phyloP scores from a whole-genome alignment of 768 basidiomycete genomes.

The Phylloporus rhodoxanthus region DNA sequence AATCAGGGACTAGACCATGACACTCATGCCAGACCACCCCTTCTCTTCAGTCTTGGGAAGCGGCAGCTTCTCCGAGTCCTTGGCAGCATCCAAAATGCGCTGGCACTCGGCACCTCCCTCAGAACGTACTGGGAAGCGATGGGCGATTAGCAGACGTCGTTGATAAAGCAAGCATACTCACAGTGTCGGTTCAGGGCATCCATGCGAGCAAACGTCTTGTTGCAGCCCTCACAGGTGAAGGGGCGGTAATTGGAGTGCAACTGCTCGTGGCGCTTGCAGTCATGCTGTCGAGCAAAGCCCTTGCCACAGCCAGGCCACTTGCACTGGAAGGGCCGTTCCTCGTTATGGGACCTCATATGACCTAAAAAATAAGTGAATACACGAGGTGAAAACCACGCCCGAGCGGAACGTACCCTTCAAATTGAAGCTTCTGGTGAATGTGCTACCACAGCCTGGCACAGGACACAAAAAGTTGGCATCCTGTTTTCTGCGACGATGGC shows the following conservation, averaged over 20 bases:
- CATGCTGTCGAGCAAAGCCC: slow-evolving; percentile 90
- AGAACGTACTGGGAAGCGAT: slow-evolving; percentile 51
- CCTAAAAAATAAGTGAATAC: slow-evolving; percentile 38
- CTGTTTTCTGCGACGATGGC: slow-evolving; percentile 78
- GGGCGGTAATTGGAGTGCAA: slow-evolving; percentile 90
- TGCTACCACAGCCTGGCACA: slow-evolving; percentile 77
- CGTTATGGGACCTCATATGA: slow-evolving; percentile 92
- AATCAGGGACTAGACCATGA: slow-evolving; percentile 25
- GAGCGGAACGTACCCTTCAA: slow-evolving; percentile 58
- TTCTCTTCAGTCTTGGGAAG: slow-evolving; percentile 31
- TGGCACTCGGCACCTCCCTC: slow-evolving; percentile 79
- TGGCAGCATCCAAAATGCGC: slow-evolving; percentile 33
- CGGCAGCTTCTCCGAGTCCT: slow-evolving; percentile 20
- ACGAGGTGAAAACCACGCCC: slow-evolving; percentile 9
- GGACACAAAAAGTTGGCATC: slow-evolving; percentile 83
- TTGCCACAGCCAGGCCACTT: slow-evolving; percentile 93
- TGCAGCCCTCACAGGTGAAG: slow-evolving; percentile 89
- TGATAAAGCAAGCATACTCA: slow-evolving; percentile 39
- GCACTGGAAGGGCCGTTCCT: slow-evolving; percentile 92
- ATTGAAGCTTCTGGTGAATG: slow-evolving; percentile 91
- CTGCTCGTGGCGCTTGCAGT: slow-evolving; percentile 95
- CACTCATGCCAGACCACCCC: slow-evolving; percentile 29
- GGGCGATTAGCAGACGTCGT: background rate
- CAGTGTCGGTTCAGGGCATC: slow-evolving; percentile 92
- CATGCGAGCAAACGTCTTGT: slow-evolving; percentile 89